Conservation (phyloP, 2,329 filamentous ascomycete species). For the Fusarium burgessii region DNA sequence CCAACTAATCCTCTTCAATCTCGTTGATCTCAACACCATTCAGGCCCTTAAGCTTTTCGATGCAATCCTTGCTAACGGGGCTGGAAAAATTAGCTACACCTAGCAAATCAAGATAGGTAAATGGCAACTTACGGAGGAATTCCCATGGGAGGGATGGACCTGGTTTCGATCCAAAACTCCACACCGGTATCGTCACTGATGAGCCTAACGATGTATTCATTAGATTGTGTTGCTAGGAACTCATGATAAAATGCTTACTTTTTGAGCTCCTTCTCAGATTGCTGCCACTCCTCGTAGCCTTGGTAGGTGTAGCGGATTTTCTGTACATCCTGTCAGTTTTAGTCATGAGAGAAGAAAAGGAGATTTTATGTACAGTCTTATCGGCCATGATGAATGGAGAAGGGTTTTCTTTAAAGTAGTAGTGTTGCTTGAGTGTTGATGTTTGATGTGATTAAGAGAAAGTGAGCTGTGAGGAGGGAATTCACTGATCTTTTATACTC, state of each 20-base stretch:
- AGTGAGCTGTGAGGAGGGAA: not conserved
- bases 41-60: not conserved
- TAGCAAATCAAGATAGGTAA: rapidly evolving
- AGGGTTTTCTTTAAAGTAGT: rapidly evolving
- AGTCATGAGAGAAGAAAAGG: rapidly evolving
- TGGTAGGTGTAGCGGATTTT: not conserved
- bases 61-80: not conserved
- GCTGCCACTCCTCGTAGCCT: not conserved
- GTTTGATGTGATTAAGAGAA: not conserved
- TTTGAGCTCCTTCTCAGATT: not conserved
- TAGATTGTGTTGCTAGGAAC: rapidly evolving
- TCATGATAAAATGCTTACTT: rapidly evolving
- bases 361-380: not conserved
- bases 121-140: not conserved
- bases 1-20: not conserved
- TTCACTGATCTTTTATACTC: not conserved
- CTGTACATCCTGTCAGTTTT: not conserved
- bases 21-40: not conserved
- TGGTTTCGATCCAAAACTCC: not conserved
- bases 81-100: not conserved
- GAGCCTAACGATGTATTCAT: rapidly evolving
- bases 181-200: not conserved
- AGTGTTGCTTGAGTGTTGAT: rapidly evolving
- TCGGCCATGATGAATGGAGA: not conserved
- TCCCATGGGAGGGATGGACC: not conserved